Base-by-base conservation (phyloP, 1,139 yeast species). In the Magnusiomyces fungicola region DNA sequence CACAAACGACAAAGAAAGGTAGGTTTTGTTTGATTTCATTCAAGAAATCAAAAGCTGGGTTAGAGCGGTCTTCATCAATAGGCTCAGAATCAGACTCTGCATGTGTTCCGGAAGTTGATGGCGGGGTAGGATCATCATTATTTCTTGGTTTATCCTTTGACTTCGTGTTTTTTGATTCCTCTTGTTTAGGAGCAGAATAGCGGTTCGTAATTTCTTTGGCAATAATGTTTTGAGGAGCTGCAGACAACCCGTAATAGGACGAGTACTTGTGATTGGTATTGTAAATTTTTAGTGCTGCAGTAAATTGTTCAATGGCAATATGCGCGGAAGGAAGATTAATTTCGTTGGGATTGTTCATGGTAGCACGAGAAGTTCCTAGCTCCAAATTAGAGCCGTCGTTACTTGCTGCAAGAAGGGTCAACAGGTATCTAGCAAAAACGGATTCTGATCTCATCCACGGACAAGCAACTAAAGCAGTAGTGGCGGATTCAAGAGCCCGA, bases 401-500 rank as follows among this genome's bases (percentile, higher is more conserved):
- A 7, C 41, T 36, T 12, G 51, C 32, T n/a, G 55, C 45, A 12
- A 55, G 45, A 2, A 50, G 49, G 3, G 57, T 36, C 18, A 57
- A 38, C 25, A 57, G 38, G 7, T 51, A 46, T 45, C 55, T 23
- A 46, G 41, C 39, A 53, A 60, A 24, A 51, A 46, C 25, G 27
- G 27, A 34, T 51, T 50, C 5, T 30, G 49, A 19, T 30, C 39
- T 21, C 30, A 25, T 36, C 50, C 52, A 21, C 50, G 53, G 25
- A 48, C 52, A 23, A 3, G 50, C 30, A 3, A 55, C 53, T 30
- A 60, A 50, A 7, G 56, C 63, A 43, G 58, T 55, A 3, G 55
- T 49, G 21, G 61, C 46, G 39, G 51, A 54, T 43, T 58, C 59
- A 14, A 43, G 40, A 2, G 67, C 68, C 33, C 50, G 49, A 6